These are phyloP conservation scores for Phytopythium vexans DNA, from an alignment of 352 stramenopile species.

Conservation along the genomic window DNA sequence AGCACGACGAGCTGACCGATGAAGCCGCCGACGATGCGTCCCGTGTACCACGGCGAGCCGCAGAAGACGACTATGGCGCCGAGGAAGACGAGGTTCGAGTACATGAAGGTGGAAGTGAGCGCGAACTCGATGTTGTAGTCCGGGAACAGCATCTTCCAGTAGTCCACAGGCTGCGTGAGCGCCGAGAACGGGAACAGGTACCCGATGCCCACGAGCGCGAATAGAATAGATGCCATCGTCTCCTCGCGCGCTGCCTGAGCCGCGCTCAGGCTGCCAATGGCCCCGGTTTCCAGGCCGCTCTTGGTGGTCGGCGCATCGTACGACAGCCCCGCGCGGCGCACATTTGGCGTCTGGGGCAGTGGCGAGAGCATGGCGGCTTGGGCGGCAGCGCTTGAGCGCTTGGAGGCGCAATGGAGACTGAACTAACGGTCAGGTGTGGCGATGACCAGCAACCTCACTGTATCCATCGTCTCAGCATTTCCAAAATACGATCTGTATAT, in stretches of 20 bases:
- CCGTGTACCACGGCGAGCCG: conserved; percentile 60
- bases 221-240: conserved; percentile 52
- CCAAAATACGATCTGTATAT: too few species aligned
- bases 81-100: conserved; percentile 74
- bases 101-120: conserved; percentile 83
- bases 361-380: conserved; percentile 53
- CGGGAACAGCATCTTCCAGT: conserved; percentile 83
- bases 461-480: too few species aligned
- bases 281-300: conserved; percentile 20
- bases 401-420: too few species aligned
- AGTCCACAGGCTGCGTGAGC: conserved; percentile 87
- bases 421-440: too few species aligned
- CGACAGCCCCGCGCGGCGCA: conserved; percentile 26
- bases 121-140: conserved; percentile 87
- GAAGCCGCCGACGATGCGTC: conserved; percentile 79
- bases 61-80: conserved; percentile 61
- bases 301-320: conserved; percentile 21
- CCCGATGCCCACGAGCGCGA: conserved; percentile 68
- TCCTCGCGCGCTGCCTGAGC: conserved; percentile 44
- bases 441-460: too few species aligned
- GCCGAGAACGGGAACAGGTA: conserved; percentile 89
- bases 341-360: conserved; percentile 40
- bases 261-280: conserved; percentile 16
- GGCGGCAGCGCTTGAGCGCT: conserved; percentile 28
- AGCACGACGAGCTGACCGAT: conserved; percentile 67